Conservation (phyloP, 768 basidiomycete species). For the Mycena crocata region DNA sequence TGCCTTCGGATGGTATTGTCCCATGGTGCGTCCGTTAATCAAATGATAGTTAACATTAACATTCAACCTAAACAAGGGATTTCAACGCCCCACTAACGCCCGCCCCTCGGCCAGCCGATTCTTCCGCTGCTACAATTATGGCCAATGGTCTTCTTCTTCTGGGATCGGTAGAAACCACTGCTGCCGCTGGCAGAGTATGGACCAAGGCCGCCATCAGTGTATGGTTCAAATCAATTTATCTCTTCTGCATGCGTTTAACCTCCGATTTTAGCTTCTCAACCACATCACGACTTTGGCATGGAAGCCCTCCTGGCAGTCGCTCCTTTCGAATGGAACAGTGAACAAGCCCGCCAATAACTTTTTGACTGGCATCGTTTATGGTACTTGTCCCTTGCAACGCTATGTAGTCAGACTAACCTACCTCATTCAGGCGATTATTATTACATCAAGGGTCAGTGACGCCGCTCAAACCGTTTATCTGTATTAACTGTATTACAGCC, state of each 20-base stretch:
- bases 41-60: slow-evolving; percentile 15
- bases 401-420: not conserved
- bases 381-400: slow-evolving; percentile 39
- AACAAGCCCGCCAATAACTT: slow-evolving; percentile 67
- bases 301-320: slow-evolving; percentile 70
- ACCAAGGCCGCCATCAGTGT: slow-evolving; percentile 51
- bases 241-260: not conserved
- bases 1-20: slow-evolving; percentile 72
- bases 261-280: slow-evolving; percentile 52
- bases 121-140: slow-evolving; percentile 75
- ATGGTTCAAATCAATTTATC: not conserved
- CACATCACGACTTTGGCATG: slow-evolving; percentile 65
- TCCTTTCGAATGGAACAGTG: slow-evolving; percentile 75
- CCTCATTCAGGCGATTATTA: slow-evolving; percentile 67
- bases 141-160: slow-evolving; percentile 71
- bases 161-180: slow-evolving; percentile 54
- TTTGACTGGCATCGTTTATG: slow-evolving; percentile 71
- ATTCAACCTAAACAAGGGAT: slow-evolving; percentile 59
- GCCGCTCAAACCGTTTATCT: too few relatives aligned
- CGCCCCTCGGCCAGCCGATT: slow-evolving; percentile 69
- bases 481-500: slow-evolving; percentile 34
- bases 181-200: slow-evolving; percentile 52
- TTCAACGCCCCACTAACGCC: slow-evolving; percentile 75
- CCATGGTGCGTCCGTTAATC: slow-evolving; percentile 62
- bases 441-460: slow-evolving; percentile 53